phyloP scores from a whole-genome alignment of 148 eudicot genomes.

The Chenopodium quinoa region DNA sequence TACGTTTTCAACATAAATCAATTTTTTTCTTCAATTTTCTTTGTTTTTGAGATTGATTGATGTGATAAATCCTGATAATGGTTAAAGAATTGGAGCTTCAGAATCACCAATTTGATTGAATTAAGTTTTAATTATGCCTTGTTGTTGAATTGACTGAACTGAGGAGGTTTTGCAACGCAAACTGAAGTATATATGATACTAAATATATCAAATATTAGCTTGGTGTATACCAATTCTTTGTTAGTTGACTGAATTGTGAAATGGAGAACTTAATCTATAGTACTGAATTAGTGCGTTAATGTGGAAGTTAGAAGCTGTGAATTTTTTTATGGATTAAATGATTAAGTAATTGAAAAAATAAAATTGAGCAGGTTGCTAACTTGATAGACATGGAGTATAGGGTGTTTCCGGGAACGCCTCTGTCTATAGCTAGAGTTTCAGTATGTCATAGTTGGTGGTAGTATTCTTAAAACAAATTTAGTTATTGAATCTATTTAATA shows the following conservation, averaged over 20 bases:
- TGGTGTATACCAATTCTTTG: no score
- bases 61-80: no score
- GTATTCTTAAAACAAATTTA: not conserved
- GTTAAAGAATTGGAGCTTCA: not conserved
- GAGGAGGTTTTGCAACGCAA: not conserved
- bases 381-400: not conserved
- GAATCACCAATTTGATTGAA: not conserved
- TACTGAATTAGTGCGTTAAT: not conserved
- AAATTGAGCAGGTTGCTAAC: not conserved
- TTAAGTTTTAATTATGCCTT: not conserved
- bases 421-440: not conserved
- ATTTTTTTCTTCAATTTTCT: not conserved
- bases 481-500: no score
- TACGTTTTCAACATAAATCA: constrained; percentile 28
- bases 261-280: not conserved
- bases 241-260: not conserved
- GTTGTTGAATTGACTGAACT: not conserved
- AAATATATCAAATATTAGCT: no score
- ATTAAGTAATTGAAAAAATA: not conserved
- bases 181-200: no score
- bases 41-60: not conserved
- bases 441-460: not conserved
- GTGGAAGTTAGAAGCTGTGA: not conserved
- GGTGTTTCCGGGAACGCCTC: not conserved
- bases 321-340: not conserved